Evolutionary conservation across 148 eudicot species (phyloP).

Genomic region (Suaeda aralocaspica): DNA sequence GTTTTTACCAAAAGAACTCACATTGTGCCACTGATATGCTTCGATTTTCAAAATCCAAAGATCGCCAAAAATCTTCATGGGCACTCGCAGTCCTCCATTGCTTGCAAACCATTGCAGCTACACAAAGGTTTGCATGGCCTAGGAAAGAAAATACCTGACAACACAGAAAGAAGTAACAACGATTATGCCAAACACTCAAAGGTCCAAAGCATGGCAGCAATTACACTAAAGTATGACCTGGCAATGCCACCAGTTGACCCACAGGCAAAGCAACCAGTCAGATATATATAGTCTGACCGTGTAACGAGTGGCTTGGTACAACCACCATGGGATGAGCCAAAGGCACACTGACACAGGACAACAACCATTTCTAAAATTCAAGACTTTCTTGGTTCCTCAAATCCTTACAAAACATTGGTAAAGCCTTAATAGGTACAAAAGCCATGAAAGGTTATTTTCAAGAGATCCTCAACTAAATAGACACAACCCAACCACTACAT

Average conservation of each 20-base stretch:
- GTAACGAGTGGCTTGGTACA: neutral
- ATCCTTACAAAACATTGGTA: neutral
- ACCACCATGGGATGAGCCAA: neutral
- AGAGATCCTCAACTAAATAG: neutral
- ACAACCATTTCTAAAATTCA: neutral
- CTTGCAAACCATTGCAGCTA: conserved; percentile 85
- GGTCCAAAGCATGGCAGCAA: neutral
- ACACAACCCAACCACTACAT: neutral
- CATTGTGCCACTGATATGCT: conserved; percentile 62
- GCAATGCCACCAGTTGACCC: neutral
- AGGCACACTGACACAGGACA: neutral
- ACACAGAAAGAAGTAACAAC: neutral
- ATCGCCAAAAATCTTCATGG: conserved; percentile 95
- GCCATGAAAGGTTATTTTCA: neutral
- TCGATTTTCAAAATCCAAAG: conserved; percentile 68
- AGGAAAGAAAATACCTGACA: conserved; percentile 85
- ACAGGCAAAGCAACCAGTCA: neutral
- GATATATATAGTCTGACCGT: neutral
- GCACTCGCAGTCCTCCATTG: conserved; percentile 94
- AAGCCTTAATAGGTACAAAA: neutral
- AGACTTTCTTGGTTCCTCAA: neutral
- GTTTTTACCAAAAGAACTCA: conserved; percentile 34
- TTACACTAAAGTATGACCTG: neutral
- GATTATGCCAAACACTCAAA: neutral
- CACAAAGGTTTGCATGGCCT: conserved; percentile 75